Conservation (phyloP, 78 protist genomes). For the Dictyostelium purpureum region DNA sequence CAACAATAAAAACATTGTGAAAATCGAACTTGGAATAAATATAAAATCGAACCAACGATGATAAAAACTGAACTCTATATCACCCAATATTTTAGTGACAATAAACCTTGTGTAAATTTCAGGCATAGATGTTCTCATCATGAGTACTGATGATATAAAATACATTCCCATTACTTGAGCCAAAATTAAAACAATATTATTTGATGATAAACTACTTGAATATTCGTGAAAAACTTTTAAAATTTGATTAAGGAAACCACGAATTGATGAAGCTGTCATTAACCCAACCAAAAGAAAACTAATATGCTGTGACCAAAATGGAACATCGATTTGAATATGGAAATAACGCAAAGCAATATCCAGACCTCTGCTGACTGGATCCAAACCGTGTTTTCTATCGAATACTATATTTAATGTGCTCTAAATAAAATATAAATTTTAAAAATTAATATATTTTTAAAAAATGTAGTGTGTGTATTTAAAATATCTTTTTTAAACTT, state of each 20-base stretch:
- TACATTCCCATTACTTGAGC: conserved; percentile 94
- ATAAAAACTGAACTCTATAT: conserved; percentile 86
- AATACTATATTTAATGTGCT: conserved; percentile 86
- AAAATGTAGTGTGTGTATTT: neutral
- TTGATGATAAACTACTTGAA: conserved; percentile 72
- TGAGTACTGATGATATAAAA: conserved; percentile 88
- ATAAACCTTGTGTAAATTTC: conserved; percentile 68
- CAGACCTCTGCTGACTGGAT: conserved; percentile 85
- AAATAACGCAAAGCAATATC: conserved; percentile 67
- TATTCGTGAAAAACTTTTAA: conserved; percentile 86
- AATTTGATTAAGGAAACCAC: conserved; percentile 90
- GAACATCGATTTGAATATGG: conserved; percentile 82
- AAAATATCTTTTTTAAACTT: neutral
- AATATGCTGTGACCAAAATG: conserved; percentile 88
- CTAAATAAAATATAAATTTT: neutral
- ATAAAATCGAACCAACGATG: conserved; percentile 92
- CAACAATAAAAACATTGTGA: too few species aligned
- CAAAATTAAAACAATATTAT: conserved; percentile 80
- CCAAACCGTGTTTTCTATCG: conserved; percentile 79
- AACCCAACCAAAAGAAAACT: conserved; percentile 86
- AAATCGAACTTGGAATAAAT: conserved; percentile 62
- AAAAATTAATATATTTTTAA: too few species aligned
- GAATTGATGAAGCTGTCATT: conserved; percentile 85
- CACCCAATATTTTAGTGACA: conserved; percentile 83
- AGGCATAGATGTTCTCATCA: conserved; percentile 90